Evolutionary conservation across 805 yeast genomes (phyloP), one percentile per base, ranked within the genome.

Genomic region (Ogataea corticis): DNA sequence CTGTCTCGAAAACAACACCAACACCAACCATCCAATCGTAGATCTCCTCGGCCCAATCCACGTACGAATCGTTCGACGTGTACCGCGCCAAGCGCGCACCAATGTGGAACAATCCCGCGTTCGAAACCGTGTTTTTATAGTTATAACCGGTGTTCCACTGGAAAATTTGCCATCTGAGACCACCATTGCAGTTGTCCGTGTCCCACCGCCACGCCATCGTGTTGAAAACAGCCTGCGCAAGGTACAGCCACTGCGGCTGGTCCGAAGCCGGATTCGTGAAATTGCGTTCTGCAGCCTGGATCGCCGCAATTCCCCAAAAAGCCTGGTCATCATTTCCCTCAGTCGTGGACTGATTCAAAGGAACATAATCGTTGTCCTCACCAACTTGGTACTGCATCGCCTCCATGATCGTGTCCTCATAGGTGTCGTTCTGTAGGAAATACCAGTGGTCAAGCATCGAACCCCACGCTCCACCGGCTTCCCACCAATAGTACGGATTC

Each of bases 261-360:
- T 71, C 77, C 1, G 58, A 48, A 60, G 80, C 69, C 2, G 95
- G 90, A 57, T 83, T 80, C 1, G 87, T 70, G 62, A 90, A 90
- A 67, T 88, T 88, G 61, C 84, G 75, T 65, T 92, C 98, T 0
- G 95, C 95, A 1, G 97, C 97, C 23, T 80, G 83, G 85, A 92
- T 88, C 3, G 82, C 95, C 1, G 96, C 85, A 49, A 94, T 73
- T 4, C 96, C 98, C 98, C 98, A 92, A 65, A 92, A 89, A 2
- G 87, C 96, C 70, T 92, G 98, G 72, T 92, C 98, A 74, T 92
- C 99, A 62, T 92, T 92, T 59, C 98, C 99, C 68, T 92, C 97
- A 2, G 96, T 87, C 29, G 90, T 82, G 10, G 91, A 80, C 67
- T 91, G 96, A 65, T 89, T 88, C 49, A 81, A 70, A 4, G 97